Base-by-base conservation (phyloP, 176 grass and related monocot species). In the Carex pumila region DNA sequence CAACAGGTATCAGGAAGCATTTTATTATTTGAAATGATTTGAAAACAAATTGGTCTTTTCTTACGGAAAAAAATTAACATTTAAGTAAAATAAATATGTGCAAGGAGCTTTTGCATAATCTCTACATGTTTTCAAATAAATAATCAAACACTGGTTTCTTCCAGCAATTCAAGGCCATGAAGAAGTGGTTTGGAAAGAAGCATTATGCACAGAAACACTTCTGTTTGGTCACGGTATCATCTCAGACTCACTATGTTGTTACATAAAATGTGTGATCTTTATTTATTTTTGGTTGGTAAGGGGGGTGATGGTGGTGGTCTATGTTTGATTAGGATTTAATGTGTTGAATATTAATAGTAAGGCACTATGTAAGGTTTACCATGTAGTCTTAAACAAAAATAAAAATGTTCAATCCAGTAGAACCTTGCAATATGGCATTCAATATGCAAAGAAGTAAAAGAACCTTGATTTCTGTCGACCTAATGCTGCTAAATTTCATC, bases 1-100 rank as follows among this genome's bases (percentile, higher is more conserved):
- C 65, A 89, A 14, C 75, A 85, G 83, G 87, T 89, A 83, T 34
- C 59, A 65, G 50, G 73, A 57, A 57, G 50, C 52, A 78, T 78
- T 56, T 77, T 78, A 34, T 57, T 34, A 78, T 78, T 64, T 77
- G 56, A 18, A 61, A 37, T 80, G 52, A 70, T 88, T 83, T 54
- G 14, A 65, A 63, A 83, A 34, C 49, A 68, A 30, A 69, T 52
- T 53, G 29, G 32, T 43, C 34, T 81, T 63, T 55, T 7, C 37
- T 81, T 49, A 65, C 1, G 9, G 59, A 30, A 45, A 63, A 3
- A 3, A 17, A 62, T 12, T 43, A 65, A 18, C 79, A 79, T 79
- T 79, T 22, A 8, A 56, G 31, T 79, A 9, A 41, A 19, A 59
- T 80, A 60, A 3, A 59, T 81, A 41, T 45, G 17, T 81, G 2